These are phyloP conservation scores for Phialemoniopsis sp. DNA, from an alignment of 2,329 filamentous ascomycete genomes.

Conservation along the genomic window DNA sequence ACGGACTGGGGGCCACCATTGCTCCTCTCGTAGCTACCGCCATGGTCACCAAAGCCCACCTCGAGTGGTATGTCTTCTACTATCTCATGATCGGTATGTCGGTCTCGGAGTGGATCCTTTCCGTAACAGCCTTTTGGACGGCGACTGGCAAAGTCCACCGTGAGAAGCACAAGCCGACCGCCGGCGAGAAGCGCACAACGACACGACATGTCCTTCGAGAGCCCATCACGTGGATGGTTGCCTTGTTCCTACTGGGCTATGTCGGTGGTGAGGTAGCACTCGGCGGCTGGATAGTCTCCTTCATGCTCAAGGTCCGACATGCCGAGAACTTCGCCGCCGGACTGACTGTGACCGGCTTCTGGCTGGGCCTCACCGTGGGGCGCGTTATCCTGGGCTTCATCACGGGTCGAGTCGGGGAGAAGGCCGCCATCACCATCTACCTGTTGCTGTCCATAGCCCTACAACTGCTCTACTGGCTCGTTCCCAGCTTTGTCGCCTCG, in stretches of 20 bases:
- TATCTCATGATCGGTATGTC: constrained; percentile 66
- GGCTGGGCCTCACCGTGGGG: constrained; percentile 76
- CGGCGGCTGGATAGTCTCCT: constrained; percentile 73
- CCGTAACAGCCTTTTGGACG: constrained; percentile 56
- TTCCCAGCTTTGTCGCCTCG: constrained; percentile 71
- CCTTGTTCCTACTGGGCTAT: constrained; percentile 73
- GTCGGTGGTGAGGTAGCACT: constrained; percentile 67
- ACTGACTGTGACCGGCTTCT: constrained; percentile 76
- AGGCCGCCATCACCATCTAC: constrained; percentile 58
- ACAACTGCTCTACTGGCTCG: constrained; percentile 75
- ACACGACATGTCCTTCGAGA: constrained; percentile 38
- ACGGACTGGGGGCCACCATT: constrained; percentile 67
- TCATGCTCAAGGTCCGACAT: constrained; percentile 76
- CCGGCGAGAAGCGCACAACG: constrained; percentile 36
- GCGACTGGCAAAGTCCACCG: constrained; percentile 56
- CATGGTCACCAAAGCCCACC: constrained; percentile 59
- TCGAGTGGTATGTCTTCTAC: constrained; percentile 72
- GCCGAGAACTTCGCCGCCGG: constrained; percentile 68
- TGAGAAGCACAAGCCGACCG: constrained; percentile 20
- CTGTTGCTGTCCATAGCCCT: constrained; percentile 58
- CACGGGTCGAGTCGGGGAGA: constrained; percentile 71
- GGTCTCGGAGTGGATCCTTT: constrained; percentile 48
- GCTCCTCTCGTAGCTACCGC: constrained; percentile 67
- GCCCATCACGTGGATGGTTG: constrained; percentile 66
- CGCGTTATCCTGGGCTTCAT: constrained; percentile 71